phyloP scores from a whole-genome alignment of 1,284 basidiomycete species.

The Fomitopsis pinicola region DNA sequence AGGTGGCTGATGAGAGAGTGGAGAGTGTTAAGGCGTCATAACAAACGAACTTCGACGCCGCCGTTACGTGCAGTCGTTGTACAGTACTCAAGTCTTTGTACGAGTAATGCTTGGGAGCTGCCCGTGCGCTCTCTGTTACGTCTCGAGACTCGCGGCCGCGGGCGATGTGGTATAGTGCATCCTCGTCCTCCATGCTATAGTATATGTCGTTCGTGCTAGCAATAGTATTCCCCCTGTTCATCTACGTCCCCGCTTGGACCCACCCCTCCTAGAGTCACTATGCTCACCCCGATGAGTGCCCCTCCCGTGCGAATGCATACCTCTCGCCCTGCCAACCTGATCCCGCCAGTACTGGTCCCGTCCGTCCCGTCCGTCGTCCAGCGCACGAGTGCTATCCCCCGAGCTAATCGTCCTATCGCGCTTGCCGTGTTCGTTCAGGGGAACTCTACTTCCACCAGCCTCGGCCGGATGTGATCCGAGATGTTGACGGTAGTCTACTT shows the following conservation, averaged over 20 bases:
- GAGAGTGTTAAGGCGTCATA: conserved; percentile 15
- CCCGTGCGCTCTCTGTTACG: too few species aligned
- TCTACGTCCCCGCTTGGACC: neutral
- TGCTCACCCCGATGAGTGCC: neutral
- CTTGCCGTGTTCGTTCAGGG: neutral
- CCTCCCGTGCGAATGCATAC: neutral
- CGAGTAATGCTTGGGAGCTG: neutral
- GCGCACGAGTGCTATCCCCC: neutral
- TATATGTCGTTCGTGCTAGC: neutral
- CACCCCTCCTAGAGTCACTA: neutral
- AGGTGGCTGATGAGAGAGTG: neutral
- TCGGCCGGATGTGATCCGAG: neutral
- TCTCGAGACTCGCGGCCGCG: too few species aligned
- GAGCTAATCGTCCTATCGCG: neutral
- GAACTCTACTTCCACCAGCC: neutral
- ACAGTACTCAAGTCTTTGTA: neutral
- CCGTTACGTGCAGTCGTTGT: neutral
- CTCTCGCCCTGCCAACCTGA: neutral
- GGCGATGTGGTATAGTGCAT: too few species aligned
- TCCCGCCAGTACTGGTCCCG: neutral
- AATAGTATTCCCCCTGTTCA: neutral
- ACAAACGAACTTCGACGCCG: conserved; percentile 27
- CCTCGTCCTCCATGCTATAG: neutral
- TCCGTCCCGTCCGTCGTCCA: neutral
- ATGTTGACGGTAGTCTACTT: neutral